Conservation (phyloP, 1,139 yeast species). For the Magnusiomyces suaveolens region DNA sequence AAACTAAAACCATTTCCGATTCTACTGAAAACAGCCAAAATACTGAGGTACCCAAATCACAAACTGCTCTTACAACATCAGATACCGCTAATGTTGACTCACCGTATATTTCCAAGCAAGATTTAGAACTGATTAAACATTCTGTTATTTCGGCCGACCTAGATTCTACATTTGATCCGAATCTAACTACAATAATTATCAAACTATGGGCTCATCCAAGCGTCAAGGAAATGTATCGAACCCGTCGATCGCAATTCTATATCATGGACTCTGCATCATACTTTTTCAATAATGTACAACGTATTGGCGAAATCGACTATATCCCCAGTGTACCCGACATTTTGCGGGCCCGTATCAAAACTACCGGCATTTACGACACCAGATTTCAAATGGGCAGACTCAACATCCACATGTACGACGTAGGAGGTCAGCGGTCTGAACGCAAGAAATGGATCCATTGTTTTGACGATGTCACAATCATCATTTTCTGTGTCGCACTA, state of each 20-base stretch:
- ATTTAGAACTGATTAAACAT: slow-evolving; percentile 19
- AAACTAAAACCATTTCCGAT: not conserved
- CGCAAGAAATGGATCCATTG: slow-evolving; percentile 94
- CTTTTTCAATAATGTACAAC: slow-evolving; percentile 56
- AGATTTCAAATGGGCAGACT: slow-evolving; percentile 67
- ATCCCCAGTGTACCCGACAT: slow-evolving; percentile 70
- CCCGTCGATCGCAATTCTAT: slow-evolving; percentile 66
- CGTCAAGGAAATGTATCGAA: slow-evolving; percentile 48
- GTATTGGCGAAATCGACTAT: slow-evolving; percentile 54
- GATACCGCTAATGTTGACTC: not conserved
- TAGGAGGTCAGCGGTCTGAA: slow-evolving; percentile 90
- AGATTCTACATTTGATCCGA: slow-evolving; percentile 25
- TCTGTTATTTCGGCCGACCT: slow-evolving; percentile 28
- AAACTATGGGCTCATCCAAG: slow-evolving; percentile 49
- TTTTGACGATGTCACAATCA: slow-evolving; percentile 81
- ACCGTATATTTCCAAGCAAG: slow-evolving; percentile 14
- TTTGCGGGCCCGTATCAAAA: slow-evolving; percentile 78
- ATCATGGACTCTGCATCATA: slow-evolving; percentile 81
- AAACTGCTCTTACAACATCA: not conserved
- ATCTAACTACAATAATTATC: slow-evolving; percentile 23
- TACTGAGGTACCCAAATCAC: not conserved
- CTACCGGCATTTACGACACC: slow-evolving; percentile 85
- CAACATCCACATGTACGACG: slow-evolving; percentile 78
- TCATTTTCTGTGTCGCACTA: slow-evolving; percentile 82
- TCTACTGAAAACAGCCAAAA: too few species aligned